A percentile compares a stretch with the other conserved stretches of the same genome.
phyloP scores from a whole-genome alignment of 202 grass and related monocot species.

The Tripidium arundinaceum region DNA sequence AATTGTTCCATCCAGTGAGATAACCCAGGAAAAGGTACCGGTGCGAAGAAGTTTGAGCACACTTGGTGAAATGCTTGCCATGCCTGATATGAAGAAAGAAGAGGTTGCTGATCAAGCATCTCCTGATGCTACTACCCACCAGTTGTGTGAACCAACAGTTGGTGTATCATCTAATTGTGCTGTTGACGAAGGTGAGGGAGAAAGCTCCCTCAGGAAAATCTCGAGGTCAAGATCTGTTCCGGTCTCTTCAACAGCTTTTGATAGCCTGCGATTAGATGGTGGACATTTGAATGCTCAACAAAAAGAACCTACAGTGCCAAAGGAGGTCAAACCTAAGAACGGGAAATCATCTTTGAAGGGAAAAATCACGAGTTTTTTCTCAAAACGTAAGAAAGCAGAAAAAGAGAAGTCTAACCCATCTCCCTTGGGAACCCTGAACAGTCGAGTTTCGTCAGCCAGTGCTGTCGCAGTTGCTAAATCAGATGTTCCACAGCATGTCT shows the following conservation, averaged over 20 bases:
- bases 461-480: not conserved
- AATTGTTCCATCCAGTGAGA: conserved; percentile 48
- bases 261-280: conserved; percentile 46
- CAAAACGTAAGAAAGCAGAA: conserved; percentile 57
- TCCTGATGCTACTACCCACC: conserved; percentile 3
- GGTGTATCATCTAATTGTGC: conserved; percentile 37
- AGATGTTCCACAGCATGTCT: conserved; percentile 22
- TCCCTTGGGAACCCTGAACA: conserved; percentile 13
- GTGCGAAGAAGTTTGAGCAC: conserved; percentile 83
- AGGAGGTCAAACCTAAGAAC: conserved; percentile 54
- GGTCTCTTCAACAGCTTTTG: conserved; percentile 70
- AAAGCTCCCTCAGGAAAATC: conserved; percentile 51
- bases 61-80: conserved; percentile 95
- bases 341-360: conserved; percentile 78
- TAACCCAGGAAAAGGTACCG: conserved; percentile 33
- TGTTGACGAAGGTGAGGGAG: conserved; percentile 25
- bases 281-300: conserved; percentile 39
- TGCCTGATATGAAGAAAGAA: conserved; percentile 78
- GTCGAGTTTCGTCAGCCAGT: conserved; percentile 10
- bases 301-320: conserved; percentile 18
- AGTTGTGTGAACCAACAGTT: conserved; percentile 43
- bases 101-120: conserved; percentile 24
- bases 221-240: conserved; percentile 86
- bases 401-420: conserved; percentile 50
- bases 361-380: conserved; percentile 84